Percentiles rank a stretch among this genome's conserved stretches.
These are phyloP conservation scores for Gracilariopsis chorda DNA, from an alignment of 23 red algal genomes.

Conservation along the genomic window DNA sequence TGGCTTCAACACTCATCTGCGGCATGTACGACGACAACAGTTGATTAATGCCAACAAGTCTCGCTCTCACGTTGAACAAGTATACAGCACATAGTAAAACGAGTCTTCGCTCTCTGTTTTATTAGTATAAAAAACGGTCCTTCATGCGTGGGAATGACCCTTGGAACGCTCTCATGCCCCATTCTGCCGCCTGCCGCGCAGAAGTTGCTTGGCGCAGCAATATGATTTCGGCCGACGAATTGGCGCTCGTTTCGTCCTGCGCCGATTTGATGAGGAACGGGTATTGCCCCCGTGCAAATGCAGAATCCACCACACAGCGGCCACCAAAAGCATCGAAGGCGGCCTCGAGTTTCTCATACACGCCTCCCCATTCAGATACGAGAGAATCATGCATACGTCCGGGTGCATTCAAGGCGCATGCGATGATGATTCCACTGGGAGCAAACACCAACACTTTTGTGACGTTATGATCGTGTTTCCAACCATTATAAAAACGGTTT, in stretches of 20 bases:
- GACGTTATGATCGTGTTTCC: neutral
- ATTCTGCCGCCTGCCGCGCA: neutral
- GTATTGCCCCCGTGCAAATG: neutral
- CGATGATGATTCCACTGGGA: neutral
- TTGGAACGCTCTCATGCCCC: too few relatives aligned
- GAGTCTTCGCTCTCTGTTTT: neutral
- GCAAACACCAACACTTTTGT: neutral
- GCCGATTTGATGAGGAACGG: neutral
- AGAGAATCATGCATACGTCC: neutral
- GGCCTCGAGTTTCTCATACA: neutral
- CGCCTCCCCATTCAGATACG: neutral
- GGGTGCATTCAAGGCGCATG: neutral
- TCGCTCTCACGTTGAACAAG: too few relatives aligned
- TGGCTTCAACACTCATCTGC: too few relatives aligned
- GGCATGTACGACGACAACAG: too few relatives aligned
- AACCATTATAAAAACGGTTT: neutral
- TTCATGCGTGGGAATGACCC: too few relatives aligned
- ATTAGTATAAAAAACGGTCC: neutral
- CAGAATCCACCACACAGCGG: neutral
- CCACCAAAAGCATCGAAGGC: neutral
- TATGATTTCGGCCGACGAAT: neutral
- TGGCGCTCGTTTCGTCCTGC: neutral
- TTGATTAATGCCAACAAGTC: too few relatives aligned
- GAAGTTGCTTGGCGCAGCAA: neutral
- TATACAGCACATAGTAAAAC: neutral